Base-by-base conservation (phyloP, 345 rosid genomes). In the Combretum micranthum region DNA sequence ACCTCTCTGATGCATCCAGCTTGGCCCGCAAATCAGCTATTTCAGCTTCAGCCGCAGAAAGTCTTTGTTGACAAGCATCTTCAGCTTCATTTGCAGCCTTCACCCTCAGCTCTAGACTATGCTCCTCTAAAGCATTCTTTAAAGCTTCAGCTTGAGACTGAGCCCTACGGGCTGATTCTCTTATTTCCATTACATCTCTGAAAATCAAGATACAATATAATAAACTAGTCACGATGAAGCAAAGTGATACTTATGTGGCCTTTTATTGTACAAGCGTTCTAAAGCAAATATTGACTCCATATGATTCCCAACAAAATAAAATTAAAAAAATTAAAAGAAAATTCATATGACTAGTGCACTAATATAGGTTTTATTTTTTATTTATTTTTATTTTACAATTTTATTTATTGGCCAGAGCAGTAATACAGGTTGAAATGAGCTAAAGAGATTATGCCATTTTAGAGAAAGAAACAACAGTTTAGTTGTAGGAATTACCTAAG, bases 41-140 rank as follows among this genome's bases (percentile, higher is more conserved):
- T 81, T 93, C 96, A 71, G 84, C 90, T 82, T 87, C 86, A 42
- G 96, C 84, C 59, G 69, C 77, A 60, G 79, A 76, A 72, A 93
- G 97, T 73, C 99, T 86, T 77, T 73, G 80, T 64, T 82, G 94
- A 75, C 97, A 89, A 53, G 96, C 96, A 77, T 74, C 83, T 66
- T 87, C 92, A 23, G 94, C 85, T 75, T 89, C 96, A 62, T 82
- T 80, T 67, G 99, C 99, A 48, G 97, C 99, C 78, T 78, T 87
- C 61, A 89, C 96, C 79, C 99, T 85, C 80, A 93, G 66, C 75
- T 93, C 94, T 20, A 89, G 78, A 77, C 84, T 74, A 70, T 93
- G 97, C 66, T 93, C 97, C 58, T 85, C 92, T 59, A 93, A 72
- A 53, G 84, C 90, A 49, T 68, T 76, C 69, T 71, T 76, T 68